Percentiles rank a stretch among this genome's conserved stretches.
phyloP scores from a whole-genome alignment of 2,329 filamentous ascomycete genomes.

The Claviceps maximensis region DNA sequence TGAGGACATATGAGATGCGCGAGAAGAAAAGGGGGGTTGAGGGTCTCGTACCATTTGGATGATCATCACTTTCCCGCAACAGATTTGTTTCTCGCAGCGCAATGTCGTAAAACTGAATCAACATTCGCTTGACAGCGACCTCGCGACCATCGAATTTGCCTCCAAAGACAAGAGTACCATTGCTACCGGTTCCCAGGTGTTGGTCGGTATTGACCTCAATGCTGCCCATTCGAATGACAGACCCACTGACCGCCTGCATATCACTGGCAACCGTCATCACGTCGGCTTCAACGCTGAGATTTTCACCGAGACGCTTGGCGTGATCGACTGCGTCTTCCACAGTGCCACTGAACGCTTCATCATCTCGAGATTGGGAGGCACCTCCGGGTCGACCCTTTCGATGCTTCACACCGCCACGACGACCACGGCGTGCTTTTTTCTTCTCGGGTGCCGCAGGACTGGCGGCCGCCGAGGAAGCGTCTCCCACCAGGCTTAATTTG shows the following conservation, averaged over 20 bases:
- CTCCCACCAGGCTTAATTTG: background rate
- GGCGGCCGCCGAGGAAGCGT: background rate
- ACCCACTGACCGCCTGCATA: slow-evolving; percentile 45
- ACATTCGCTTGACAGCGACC: slow-evolving; percentile 92
- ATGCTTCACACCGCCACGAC: slow-evolving; percentile 58
- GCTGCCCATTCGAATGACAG: slow-evolving; percentile 47
- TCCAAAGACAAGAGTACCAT: slow-evolving; percentile 91
- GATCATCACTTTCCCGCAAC: slow-evolving; percentile 84
- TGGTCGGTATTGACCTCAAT: slow-evolving; percentile 51
- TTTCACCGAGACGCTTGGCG: slow-evolving; percentile 43
- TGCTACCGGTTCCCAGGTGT: slow-evolving; percentile 68
- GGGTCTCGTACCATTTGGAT: slow-evolving; percentile 56
- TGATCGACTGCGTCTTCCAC: slow-evolving; percentile 50
- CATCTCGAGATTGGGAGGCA: slow-evolving; percentile 34
- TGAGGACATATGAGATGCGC: background rate
- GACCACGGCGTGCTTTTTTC: slow-evolving; percentile 56
- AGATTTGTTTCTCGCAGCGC: slow-evolving; percentile 88
- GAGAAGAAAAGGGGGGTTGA: too few relatives aligned
- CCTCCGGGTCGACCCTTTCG: slow-evolving; percentile 45
- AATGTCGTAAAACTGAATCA: slow-evolving; percentile 91
- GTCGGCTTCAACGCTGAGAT: slow-evolving; percentile 45
- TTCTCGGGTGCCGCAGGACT: slow-evolving; percentile 26
- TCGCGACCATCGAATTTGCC: slow-evolving; percentile 89
- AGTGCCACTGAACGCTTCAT: slow-evolving; percentile 28
- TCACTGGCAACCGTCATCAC: slow-evolving; percentile 44